Base-by-base conservation (phyloP, 2,329 filamentous ascomycete species). In the Botryosphaeria agaves region DNA sequence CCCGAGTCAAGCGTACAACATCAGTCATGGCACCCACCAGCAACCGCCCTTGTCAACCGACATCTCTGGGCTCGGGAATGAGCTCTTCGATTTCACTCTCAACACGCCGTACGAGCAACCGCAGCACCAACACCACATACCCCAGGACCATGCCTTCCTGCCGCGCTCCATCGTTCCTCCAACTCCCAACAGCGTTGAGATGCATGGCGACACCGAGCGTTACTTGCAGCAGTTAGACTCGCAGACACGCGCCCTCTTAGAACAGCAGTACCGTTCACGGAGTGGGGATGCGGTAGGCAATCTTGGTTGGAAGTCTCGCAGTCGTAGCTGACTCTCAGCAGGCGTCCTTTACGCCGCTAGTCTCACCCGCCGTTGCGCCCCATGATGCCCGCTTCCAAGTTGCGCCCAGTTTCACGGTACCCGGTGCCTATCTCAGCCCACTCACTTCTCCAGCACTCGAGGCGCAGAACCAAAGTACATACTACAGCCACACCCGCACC, bases 291-390 rank as follows among this genome's bases (percentile, higher is more conserved):
- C 76, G 51, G 76, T 62, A 49, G 30, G 48, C 31, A 31, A 6
- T 11, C 18, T 17, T 18, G 14, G 5, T 21, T 14, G 7, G 8
- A 12, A 24, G 27, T n/a, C n/a, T n/a, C n/a, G n/a, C 20, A 23
- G 20, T 23, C 20, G 8, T 14, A 21, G 50, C 45, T 36, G 39
- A 48, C 34, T 37, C 40, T 31, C 17, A 44, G 28, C 19, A 77
- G 71, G 72, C 81, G 67, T 63, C 73, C 7, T 85, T 85, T 46
- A 87, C 80, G 2, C 81, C 81, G 1, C 64, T 87, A 18, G 79
- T 81, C 7, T 85, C 81, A 12, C 81, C 81, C n/a, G 81, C 79
- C 4, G 79, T 87, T 26, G 85, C 80, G 2, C 80, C 81, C 14
- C 62, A 84, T 30, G 81, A 85, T 44, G 62, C 69, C 25, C 72